A percentile compares a stretch with the other conserved stretches of the same genome.
Conservation (phyloP, 78 protist species). For the Mantamonas sphyraenae region DNA sequence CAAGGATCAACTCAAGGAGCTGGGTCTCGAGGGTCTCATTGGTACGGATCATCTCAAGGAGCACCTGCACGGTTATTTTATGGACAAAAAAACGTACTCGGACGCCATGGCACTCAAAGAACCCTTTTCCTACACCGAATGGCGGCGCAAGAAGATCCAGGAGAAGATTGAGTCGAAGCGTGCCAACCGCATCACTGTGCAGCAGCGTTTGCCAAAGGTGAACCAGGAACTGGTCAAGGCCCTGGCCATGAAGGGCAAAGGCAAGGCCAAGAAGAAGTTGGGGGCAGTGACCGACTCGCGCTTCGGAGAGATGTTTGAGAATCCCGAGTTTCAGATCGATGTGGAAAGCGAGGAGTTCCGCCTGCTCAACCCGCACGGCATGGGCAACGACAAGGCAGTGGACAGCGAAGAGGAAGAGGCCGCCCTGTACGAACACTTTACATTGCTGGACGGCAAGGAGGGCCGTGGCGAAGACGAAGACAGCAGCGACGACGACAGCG, state of each 20-base stretch:
- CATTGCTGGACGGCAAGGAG: too few relatives aligned
- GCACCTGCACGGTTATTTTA: constrained; percentile 92
- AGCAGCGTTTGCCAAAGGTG: constrained; percentile 26
- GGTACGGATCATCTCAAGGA: constrained; percentile 64
- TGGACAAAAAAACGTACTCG: constrained; percentile 57
- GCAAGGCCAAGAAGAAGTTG: constrained; percentile 1
- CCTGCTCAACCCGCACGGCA: constrained; percentile 23
- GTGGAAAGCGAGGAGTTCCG: constrained; percentile 10
- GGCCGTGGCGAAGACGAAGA: too few relatives aligned
- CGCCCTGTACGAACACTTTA: too few relatives aligned
- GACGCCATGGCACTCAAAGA: constrained; percentile 32
- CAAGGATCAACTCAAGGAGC: constrained; percentile 63
- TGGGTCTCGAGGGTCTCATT: constrained; percentile 51
- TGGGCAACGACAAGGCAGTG: not conserved
- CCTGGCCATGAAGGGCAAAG: constrained; percentile 7
- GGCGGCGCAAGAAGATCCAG: constrained; percentile 23
- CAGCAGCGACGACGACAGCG: too few relatives aligned
- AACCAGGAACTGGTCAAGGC: constrained; percentile 16
- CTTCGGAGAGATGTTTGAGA: constrained; percentile 24
- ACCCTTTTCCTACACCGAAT: constrained; percentile 58
- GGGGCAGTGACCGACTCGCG: constrained; percentile 17
- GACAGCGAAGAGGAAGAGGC: too few relatives aligned
- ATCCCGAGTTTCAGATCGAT: constrained; percentile 33
- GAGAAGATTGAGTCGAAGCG: constrained; percentile 28
- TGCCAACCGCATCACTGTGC: constrained; percentile 37